These are phyloP conservation scores for Amauroascus niger DNA, from an alignment of 2,329 filamentous ascomycete species.

Conservation along the genomic window DNA sequence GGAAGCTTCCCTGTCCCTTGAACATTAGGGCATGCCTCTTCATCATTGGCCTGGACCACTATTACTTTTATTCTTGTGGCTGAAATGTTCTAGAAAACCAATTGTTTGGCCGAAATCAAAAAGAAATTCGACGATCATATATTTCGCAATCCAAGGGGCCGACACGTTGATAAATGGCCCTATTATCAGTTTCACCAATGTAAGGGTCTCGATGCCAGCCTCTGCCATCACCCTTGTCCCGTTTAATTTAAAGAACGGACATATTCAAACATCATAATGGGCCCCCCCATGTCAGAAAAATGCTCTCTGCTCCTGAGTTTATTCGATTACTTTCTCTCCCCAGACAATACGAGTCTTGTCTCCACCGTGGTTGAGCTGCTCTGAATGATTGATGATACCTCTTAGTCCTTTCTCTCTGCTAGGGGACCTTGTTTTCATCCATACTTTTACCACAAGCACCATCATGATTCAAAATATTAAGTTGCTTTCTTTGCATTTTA, in stretches of 20 bases:
- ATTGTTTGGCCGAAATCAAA: background rate
- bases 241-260: conserved; percentile 9
- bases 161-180: conserved; percentile 2
- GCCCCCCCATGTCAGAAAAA: conserved; percentile 5
- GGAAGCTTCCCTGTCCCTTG: background rate
- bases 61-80: background rate
- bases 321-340: background rate
- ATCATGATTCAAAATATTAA: background rate
- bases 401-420: background rate
- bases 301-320: background rate
- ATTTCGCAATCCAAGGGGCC: background rate
- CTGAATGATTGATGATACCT: background rate
- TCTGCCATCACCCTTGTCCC: conserved; percentile 5
- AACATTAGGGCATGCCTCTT: background rate
- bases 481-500: background rate
- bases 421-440: conserved; percentile 6
- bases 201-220: conserved; percentile 10
- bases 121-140: conserved; percentile 1
- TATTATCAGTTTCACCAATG: conserved; percentile 13
- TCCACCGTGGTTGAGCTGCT: conserved; percentile 1
- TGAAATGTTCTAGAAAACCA: conserved; percentile 6
- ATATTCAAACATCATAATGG: background rate
- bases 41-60: background rate
- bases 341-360: conserved; percentile 11
- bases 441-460: background rate